Conservation (phyloP, 2,329 filamentous ascomycete genomes). For the Ceratocystis papillata region DNA sequence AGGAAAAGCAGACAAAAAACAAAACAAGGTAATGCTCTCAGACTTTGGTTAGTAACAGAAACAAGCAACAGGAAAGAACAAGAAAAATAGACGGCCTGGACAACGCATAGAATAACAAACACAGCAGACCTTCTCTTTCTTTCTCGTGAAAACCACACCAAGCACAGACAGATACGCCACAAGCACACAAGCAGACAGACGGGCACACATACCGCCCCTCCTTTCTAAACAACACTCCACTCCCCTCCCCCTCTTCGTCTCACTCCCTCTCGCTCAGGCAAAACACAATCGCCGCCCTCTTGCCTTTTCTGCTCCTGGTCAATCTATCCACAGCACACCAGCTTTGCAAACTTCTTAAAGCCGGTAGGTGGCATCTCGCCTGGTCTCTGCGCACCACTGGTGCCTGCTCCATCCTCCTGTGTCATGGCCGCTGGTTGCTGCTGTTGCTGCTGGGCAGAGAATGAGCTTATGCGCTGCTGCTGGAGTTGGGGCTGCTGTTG, state of each 20-base stretch:
- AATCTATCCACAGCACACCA: constrained; percentile 73
- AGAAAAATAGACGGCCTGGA: constrained; percentile 26
- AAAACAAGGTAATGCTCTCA: constrained; percentile 11
- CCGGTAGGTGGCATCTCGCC: constrained; percentile 48
- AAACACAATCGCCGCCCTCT: neutral
- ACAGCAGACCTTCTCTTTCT: neutral
- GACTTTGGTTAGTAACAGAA: neutral
- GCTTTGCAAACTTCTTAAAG: constrained; percentile 87
- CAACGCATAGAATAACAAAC: constrained; percentile 18
- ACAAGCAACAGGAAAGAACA: constrained; percentile 27
- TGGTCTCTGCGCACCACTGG: constrained; percentile 13
- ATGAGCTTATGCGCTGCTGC: constrained; percentile 46
- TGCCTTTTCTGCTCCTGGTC: neutral
- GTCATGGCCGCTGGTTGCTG: constrained; percentile 50
- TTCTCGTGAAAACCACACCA: constrained; percentile 3
- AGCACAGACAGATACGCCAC: constrained; percentile 9
- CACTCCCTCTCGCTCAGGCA: neutral
- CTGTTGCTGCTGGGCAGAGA: constrained; percentile 43
- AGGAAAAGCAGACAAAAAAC: neutral
- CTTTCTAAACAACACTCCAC: neutral
- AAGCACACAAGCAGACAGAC: neutral
- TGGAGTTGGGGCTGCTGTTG: constrained; percentile 39
- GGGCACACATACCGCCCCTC: neutral
- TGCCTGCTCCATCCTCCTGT: constrained; percentile 39
- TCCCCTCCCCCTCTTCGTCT: neutral